These are phyloP conservation scores for Ceratocystis albifundus DNA, from an alignment of 2,329 filamentous ascomycete species.

Conservation along the genomic window DNA sequence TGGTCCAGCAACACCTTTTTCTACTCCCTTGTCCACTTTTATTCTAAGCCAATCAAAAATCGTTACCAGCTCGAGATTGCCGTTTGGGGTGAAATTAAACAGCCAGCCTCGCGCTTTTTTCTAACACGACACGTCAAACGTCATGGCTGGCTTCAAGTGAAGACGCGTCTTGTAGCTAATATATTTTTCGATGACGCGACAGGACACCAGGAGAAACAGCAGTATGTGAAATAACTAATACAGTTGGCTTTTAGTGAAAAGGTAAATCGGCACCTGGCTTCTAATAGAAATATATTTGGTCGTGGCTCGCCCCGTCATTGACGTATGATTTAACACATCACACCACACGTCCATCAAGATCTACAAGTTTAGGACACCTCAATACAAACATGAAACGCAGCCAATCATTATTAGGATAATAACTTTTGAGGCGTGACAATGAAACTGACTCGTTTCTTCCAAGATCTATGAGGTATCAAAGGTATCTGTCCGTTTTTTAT, in stretches of 20 bases:
- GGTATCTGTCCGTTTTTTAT: conserved; percentile 4
- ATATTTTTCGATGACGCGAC: too few relatives aligned
- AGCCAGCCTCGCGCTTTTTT: not conserved
- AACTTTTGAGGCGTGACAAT: not conserved
- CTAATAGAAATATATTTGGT: too few relatives aligned
- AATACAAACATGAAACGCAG: not conserved
- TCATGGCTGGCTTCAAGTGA: too few relatives aligned
- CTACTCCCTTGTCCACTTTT: not conserved
- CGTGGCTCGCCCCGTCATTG: too few relatives aligned
- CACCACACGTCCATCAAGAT: not conserved
- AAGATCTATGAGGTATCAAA: conserved; percentile 5
- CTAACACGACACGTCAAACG: not conserved
- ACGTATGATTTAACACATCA: not conserved
- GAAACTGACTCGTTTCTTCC: not conserved
- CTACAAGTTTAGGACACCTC: not conserved
- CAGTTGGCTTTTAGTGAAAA: too few relatives aligned
- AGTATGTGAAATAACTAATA: too few relatives aligned
- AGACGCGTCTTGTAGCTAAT: too few relatives aligned
- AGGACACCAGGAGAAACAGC: too few relatives aligned
- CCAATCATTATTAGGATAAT: not conserved
- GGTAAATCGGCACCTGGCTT: too few relatives aligned
- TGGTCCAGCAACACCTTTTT: not conserved
- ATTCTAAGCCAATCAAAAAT: not conserved
- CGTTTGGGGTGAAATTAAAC: not conserved
- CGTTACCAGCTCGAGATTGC: not conserved